phyloP scores from a whole-genome alignment of 23 red algal species.

The Gracilaria gracilis region DNA sequence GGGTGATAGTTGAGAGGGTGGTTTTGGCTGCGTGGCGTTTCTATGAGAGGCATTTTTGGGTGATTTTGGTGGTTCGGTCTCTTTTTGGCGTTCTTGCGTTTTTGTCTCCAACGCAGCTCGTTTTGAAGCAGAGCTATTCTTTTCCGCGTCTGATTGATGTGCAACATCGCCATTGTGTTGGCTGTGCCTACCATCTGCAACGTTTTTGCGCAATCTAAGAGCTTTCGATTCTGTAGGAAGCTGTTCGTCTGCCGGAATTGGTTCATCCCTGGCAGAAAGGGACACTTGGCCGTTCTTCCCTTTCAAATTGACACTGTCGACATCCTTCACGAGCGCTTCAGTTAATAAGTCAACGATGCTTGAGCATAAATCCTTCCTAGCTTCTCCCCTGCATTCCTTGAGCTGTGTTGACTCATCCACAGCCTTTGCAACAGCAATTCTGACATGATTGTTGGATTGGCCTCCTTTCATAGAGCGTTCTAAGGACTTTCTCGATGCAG shows the following conservation, averaged over 20 bases:
- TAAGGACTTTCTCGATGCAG: background rate
- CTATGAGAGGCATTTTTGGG: background rate
- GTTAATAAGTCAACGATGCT: background rate
- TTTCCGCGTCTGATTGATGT: background rate
- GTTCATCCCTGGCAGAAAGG: constrained; percentile 11
- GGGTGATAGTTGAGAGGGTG: background rate
- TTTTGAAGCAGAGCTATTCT: background rate
- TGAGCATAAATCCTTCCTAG: constrained; percentile 14
- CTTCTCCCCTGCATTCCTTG: constrained; percentile 12
- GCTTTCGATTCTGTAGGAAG: background rate
- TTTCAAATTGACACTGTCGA: background rate
- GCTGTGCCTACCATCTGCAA: background rate
- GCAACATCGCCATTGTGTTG: background rate
- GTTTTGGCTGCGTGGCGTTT: background rate
- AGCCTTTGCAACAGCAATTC: background rate
- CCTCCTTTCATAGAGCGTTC: background rate
- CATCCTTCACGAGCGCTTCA: constrained; percentile 15
- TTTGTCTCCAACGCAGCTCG: background rate
- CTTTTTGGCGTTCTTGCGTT: background rate
- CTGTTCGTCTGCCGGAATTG: background rate
- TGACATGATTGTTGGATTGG: background rate
- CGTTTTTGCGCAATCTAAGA: background rate
- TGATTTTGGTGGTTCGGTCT: background rate
- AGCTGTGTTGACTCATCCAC: background rate
- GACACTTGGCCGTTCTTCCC: background rate